phyloP scores from a whole-genome alignment of 2,329 filamentous ascomycete genomes.

The Colletotrichum neosansevieriae region DNA sequence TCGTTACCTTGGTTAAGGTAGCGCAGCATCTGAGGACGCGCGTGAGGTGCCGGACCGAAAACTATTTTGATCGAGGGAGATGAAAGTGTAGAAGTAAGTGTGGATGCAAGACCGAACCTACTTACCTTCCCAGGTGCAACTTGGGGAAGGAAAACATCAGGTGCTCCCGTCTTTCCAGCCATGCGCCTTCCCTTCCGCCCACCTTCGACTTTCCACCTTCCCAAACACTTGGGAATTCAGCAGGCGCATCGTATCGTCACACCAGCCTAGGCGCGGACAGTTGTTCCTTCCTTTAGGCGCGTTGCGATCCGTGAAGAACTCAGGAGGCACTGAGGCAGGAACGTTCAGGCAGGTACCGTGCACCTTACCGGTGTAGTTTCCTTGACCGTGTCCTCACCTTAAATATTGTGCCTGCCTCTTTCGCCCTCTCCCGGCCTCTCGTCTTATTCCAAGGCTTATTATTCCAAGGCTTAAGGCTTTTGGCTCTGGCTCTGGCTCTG shows the following conservation, averaged over 20 bases:
- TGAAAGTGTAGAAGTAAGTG: too few relatives aligned
- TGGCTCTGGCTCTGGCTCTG: background rate
- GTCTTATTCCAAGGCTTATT: background rate
- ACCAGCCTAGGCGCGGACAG: background rate
- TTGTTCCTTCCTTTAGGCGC: background rate
- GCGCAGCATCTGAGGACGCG: too few relatives aligned
- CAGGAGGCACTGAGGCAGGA: background rate
- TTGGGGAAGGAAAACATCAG: too few relatives aligned
- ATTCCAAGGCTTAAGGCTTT: background rate
- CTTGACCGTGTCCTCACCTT: conserved; percentile 15
- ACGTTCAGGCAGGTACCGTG: background rate
- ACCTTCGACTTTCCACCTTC: too few relatives aligned
- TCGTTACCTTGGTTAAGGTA: background rate
- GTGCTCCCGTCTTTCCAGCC: background rate
- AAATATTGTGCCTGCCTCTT: conserved; percentile 10
- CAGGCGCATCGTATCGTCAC: background rate
- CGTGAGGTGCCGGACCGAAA: background rate
- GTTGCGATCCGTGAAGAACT: background rate
- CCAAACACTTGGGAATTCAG: background rate
- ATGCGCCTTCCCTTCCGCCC: background rate
- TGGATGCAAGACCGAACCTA: too few relatives aligned
- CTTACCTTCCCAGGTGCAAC: too few relatives aligned
- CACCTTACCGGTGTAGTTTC: conserved; percentile 11
- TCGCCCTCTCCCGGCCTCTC: background rate
- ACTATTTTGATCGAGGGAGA: too few relatives aligned